Evolutionary conservation across 768 basidiomycete species (phyloP).

Genomic region (Ramaria rubella): DNA sequence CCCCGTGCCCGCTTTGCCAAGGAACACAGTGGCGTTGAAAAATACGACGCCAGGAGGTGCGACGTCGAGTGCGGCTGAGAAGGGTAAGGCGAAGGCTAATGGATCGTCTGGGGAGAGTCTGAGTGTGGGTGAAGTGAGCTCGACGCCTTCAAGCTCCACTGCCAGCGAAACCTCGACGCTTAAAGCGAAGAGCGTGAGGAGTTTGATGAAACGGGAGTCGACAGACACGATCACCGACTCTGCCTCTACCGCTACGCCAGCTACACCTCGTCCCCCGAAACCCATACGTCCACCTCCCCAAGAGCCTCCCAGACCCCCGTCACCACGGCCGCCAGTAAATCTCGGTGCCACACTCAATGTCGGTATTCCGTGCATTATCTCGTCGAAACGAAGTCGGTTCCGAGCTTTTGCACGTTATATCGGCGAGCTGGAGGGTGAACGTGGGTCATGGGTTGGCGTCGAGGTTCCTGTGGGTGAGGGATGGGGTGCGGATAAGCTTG

Average conservation of each 20-base stretch:
- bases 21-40: constrained; percentile 24
- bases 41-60: constrained; percentile 21
- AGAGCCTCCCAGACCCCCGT: constrained; percentile 12
- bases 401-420: constrained; percentile 85
- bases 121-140: constrained; percentile 36
- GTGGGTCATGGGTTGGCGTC: constrained; percentile 85
- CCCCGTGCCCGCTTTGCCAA: constrained; percentile 4
- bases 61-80: constrained; percentile 15
- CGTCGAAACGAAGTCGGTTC: constrained; percentile 76
- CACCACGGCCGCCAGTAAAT: constrained; percentile 3
- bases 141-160: constrained; percentile 15
- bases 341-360: constrained; percentile 71
- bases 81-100: constrained; percentile 18
- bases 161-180: constrained; percentile 38
- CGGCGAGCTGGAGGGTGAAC: constrained; percentile 75
- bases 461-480: constrained; percentile 69
- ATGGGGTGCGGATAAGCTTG: constrained; percentile 44
- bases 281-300: constrained; percentile 14
- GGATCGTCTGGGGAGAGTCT: constrained; percentile 13
- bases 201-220: constrained; percentile 10
- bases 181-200: constrained; percentile 26
- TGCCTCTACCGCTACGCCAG: constrained; percentile 22
- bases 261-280: constrained; percentile 19
- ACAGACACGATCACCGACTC: constrained; percentile 20
- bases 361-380: constrained; percentile 87